Percentiles rank a stretch among this genome's conserved stretches.
Conservation (phyloP, 257 asterid genomes). For the Thymus quinquecostatus region DNA sequence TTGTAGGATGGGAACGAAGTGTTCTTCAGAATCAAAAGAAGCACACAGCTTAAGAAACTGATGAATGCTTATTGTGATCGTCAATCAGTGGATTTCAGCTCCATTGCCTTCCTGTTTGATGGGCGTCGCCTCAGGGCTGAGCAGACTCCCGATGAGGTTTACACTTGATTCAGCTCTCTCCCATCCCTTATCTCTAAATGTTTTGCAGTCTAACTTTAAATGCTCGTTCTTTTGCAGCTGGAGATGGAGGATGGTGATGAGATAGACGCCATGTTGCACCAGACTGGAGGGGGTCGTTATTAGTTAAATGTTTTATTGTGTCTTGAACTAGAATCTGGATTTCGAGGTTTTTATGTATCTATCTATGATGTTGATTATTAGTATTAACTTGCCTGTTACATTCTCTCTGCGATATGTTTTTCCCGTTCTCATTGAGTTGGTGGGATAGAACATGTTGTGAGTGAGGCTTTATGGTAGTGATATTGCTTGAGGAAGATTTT, state of each 20-base stretch:
- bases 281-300: constrained; percentile 44
- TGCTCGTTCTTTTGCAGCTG: constrained; percentile 30
- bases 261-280: constrained; percentile 57
- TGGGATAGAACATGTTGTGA: too few relatives aligned
- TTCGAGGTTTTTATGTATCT: too few relatives aligned
- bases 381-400: too few relatives aligned
- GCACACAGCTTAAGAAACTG: constrained; percentile 70
- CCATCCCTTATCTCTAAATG: background rate
- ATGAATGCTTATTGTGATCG: constrained; percentile 79
- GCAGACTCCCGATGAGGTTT: constrained; percentile 65
- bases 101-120: constrained; percentile 65
- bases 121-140: constrained; percentile 56
- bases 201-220: too few relatives aligned
- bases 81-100: constrained; percentile 54
- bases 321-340: too few relatives aligned
- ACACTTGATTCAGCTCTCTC: background rate
- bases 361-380: too few relatives aligned
- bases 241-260: constrained; percentile 60
- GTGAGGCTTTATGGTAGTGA: too few relatives aligned
- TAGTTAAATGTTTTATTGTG: background rate
- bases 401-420: too few relatives aligned
- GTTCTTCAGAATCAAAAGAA: constrained; percentile 69
- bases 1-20: constrained; percentile 57
- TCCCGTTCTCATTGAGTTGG: too few relatives aligned
- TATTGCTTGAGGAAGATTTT: too few relatives aligned